Evolutionary conservation across 2,329 filamentous ascomycete species (phyloP).

Genomic region (Phoma sp.): DNA sequence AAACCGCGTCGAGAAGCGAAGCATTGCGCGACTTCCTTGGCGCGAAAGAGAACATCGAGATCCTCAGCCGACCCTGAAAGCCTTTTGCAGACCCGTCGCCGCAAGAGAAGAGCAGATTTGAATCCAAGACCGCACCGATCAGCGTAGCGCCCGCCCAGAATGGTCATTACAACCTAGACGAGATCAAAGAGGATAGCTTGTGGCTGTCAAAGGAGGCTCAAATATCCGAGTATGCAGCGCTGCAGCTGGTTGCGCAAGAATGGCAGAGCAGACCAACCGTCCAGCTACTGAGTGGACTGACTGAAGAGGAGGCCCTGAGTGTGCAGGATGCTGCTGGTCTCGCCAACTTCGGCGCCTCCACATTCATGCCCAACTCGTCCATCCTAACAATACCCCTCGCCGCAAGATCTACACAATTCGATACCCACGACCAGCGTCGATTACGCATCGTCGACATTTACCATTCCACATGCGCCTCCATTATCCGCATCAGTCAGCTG

Average conservation of each 20-base stretch:
- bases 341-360: slow-evolving; percentile 66
- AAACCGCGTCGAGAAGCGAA: slow-evolving; percentile 47
- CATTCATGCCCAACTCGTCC: slow-evolving; percentile 54
- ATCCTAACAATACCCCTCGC: slow-evolving; percentile 41
- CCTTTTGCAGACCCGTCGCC: slow-evolving; percentile 71
- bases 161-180: slow-evolving; percentile 74
- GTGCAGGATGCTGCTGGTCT: slow-evolving; percentile 76
- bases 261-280: slow-evolving; percentile 80
- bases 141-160: slow-evolving; percentile 75
- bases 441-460: slow-evolving; percentile 75
- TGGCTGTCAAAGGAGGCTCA: slow-evolving; percentile 83
- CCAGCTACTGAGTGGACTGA: slow-evolving; percentile 74
- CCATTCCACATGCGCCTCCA: slow-evolving; percentile 72
- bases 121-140: slow-evolving; percentile 86
- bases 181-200: slow-evolving; percentile 82
- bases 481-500: slow-evolving; percentile 47
- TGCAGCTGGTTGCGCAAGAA: slow-evolving; percentile 82
- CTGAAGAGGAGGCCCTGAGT: slow-evolving; percentile 78
- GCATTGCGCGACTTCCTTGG: slow-evolving; percentile 71
- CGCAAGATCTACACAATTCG: slow-evolving; percentile 55
- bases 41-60: slow-evolving; percentile 70
- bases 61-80: slow-evolving; percentile 73
- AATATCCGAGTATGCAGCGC: slow-evolving; percentile 81
- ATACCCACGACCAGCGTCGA: slow-evolving; percentile 67
- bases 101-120: slow-evolving; percentile 74